Conservation (phyloP, 805 yeast species). For the Yamadazyma endophytica region DNA sequence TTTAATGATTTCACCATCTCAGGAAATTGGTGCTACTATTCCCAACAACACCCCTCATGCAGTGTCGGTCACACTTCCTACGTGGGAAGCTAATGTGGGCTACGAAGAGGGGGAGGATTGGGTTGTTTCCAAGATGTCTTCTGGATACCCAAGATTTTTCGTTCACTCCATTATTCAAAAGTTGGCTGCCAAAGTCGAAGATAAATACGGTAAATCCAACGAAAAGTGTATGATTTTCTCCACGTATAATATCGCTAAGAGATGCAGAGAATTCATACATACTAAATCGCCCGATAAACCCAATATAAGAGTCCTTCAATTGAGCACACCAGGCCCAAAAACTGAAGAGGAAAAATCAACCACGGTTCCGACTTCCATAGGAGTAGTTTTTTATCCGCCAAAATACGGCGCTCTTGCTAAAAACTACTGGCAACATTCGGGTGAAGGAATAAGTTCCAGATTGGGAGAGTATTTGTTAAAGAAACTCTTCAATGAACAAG, state of each 20-base stretch:
- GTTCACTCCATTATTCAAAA: constrained; percentile 61
- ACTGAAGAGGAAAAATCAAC: constrained; percentile 55
- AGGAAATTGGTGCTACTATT: constrained; percentile 73
- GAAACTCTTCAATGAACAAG: constrained; percentile 40
- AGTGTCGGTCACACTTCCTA: constrained; percentile 90
- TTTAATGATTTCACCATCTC: constrained; percentile 32
- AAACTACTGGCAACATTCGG: constrained; percentile 94
- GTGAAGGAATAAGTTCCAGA: constrained; percentile 93
- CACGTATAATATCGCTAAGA: constrained; percentile 69
- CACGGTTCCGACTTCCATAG: constrained; percentile 63
- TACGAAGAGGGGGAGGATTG: constrained; percentile 87
- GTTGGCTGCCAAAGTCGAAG: constrained; percentile 49
- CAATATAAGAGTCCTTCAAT: constrained; percentile 60
- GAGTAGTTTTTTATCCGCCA: constrained; percentile 73
- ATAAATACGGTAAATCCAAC: constrained; percentile 73
- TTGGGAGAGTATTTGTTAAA: constrained; percentile 78
- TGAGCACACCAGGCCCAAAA: constrained; percentile 66
- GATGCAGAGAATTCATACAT: constrained; percentile 78
- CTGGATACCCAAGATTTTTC: constrained; percentile 88
- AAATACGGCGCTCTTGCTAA: constrained; percentile 62
- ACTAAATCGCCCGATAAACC: constrained; percentile 29
- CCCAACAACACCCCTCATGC: constrained; percentile 91
- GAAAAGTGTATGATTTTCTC: constrained; percentile 78
- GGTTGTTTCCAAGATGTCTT: constrained; percentile 70
- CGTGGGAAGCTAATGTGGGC: constrained; percentile 91